phyloP scores from a whole-genome alignment of 257 asterid species.

The Jacaranda copaia region DNA sequence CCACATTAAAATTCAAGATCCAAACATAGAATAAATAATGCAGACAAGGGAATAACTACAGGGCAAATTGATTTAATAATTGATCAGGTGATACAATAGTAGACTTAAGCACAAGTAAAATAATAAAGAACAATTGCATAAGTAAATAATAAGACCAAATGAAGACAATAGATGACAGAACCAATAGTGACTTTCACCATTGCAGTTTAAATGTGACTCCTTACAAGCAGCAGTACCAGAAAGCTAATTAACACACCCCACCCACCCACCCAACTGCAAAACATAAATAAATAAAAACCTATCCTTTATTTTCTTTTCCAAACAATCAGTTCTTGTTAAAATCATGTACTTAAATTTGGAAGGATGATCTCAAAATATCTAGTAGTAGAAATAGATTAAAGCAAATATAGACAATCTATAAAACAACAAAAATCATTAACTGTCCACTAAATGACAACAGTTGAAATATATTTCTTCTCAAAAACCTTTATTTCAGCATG shows the following conservation, averaged over 20 bases:
- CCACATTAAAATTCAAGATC: too few relatives aligned
- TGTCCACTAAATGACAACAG: neutral
- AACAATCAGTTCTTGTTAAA: too few relatives aligned
- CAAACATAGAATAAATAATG: neutral
- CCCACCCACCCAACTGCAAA: neutral
- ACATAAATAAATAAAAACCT: neutral
- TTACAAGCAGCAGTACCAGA: neutral
- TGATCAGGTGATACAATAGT: neutral
- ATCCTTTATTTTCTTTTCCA: neutral
- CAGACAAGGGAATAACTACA: neutral
- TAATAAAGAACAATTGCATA: neutral
- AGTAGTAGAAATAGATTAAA: neutral
- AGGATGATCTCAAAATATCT: neutral
- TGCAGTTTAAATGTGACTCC: neutral
- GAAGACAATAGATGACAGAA: neutral
- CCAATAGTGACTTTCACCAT: neutral
- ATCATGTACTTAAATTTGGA: neutral
- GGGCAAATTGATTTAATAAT: neutral
- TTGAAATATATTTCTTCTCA: slow-evolving; percentile 3
- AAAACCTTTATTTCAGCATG: neutral
- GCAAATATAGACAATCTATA: neutral
- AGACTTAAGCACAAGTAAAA: neutral
- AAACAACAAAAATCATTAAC: neutral
- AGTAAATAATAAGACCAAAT: neutral
- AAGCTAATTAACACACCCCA: neutral